These are phyloP conservation scores for Alternaria dauci DNA, from an alignment of 2,329 filamentous ascomycete species.

Conservation along the genomic window DNA sequence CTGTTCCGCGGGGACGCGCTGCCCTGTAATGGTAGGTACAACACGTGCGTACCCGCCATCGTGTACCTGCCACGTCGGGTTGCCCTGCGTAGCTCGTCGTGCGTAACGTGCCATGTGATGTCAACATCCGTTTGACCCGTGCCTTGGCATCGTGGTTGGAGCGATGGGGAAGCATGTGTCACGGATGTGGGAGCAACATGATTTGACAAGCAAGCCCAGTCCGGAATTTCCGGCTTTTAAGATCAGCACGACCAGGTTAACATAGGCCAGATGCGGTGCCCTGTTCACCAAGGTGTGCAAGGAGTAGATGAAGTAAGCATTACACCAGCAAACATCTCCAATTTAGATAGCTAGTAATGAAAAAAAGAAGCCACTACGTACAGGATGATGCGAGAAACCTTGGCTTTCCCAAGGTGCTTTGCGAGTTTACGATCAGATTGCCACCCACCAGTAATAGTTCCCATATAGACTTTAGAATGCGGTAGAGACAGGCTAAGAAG, in stretches of 20 bases:
- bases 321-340: constrained; percentile 24
- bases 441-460: constrained; percentile 27
- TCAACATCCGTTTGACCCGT: not conserved
- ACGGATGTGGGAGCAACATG: not conserved
- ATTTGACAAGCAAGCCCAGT: not conserved
- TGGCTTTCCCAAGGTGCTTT: constrained; percentile 22
- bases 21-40: constrained; percentile 6
- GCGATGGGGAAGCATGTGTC: not conserved
- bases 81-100: constrained; percentile 7
- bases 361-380: constrained; percentile 16
- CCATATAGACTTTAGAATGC: constrained; percentile 16
- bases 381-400: constrained; percentile 19
- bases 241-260: not conserved
- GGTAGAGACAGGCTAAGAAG: constrained; percentile 23
- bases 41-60: constrained; percentile 17
- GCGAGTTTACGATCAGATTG: constrained; percentile 24
- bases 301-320: constrained; percentile 3
- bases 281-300: not conserved
- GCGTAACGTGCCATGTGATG: constrained; percentile 2
- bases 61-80: constrained; percentile 1
- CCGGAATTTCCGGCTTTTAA: not conserved
- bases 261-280: not conserved
- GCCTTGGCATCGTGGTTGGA: constrained; percentile 2
- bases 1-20: constrained; percentile 5
- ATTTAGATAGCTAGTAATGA: constrained; percentile 20